Base-by-base conservation (phyloP, 768 basidiomycete species). In the Psilocybe cubensis region DNA sequence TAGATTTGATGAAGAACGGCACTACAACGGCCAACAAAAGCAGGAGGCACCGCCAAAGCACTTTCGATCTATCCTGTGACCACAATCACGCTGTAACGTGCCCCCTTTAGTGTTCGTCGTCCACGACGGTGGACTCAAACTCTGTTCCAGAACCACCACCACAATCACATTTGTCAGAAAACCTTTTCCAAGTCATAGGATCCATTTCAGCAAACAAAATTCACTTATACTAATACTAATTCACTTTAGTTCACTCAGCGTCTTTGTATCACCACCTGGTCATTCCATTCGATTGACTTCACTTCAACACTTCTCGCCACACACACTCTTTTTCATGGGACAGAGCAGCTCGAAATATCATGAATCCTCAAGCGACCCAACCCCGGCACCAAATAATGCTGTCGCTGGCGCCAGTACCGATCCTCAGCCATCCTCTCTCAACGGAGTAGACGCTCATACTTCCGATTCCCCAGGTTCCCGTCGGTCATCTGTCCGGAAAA, bases 401-500 rank as follows among this genome's bases (percentile, higher is more conserved):
- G 59, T 56, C 56, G 49, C 58, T 23, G 56, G 62, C 54, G 49
- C 56, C 61, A 63, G 52, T 57, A 47, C 63, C 29, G 65, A 62
- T 50, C 43, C 46, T 11, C 56, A 57, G 42, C 53, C 57, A n/a
- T 47, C 50, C 31, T 25, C 50, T 35, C 42, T 56, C 35, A 27
- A 31, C 29, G 55, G 55, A 38, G 46, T 40, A 40, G 60, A 42
- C 44, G 28, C 52, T 12, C 49, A 44, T 9, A 41, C 54, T 9
- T 60, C 66, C 28, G 57, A 59, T 52, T 20, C 40, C 28, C 42
- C 64, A n/a, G 63, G 57, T 47, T 66, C 68, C 49, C 59, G 61
- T 33, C 56, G 63, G 56, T 66, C 66, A n/a, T 67, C 68, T 10
- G 21, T 64, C 42, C 66, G 66, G 44, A 67, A 64, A 48, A 67